Evolutionary conservation across 148 eudicot species (phyloP), one percentile per base, ranked within the genome.

Genomic region (Polygonum maritimum): DNA sequence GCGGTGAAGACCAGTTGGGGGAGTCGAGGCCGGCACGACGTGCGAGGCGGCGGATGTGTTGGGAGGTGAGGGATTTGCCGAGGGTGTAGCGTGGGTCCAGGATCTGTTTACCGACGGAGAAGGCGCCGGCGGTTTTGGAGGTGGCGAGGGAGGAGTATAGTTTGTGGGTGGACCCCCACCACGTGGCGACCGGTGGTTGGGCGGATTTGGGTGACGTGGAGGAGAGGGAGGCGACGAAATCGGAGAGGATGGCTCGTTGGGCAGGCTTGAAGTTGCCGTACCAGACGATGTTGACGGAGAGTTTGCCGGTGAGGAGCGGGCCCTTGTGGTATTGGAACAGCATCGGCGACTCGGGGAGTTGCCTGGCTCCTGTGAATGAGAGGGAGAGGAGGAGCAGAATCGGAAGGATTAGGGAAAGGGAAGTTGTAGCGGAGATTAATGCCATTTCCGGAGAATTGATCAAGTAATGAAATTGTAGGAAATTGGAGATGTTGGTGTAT

Each of bases 251-350:
- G 48, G 83, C 81, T 3, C 83, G 78, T 52, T 86, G 89, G 7
- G 82, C 16, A 0, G 89, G 80, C 47, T 48, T 70, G 80, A 86
- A 86, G 10, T 77, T 78, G 11, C 89, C 89, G 76, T 86, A 86
- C 85, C 84, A 86, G 5, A 86, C 79, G 0, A 86, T 81, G 16
- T 84, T 86, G 35, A 86, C 78, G 39, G 85, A 26, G 26, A 84
- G 79, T 18, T 77, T 75, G 12, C 89, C 87, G 47, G 83, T 45
- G 19, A 86, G 76, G 71, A 84, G 89, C 9, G 82, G 84, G 78
- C 87, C 87, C 5, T 67, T 65, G 80, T 84, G 87, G 87, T 86
- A 86, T 41, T 84, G 40, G 1, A 86, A 74, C 2, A 22, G 39
- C 69, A 62, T 62, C 7, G 8, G 7, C 12, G n/a, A n/a, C n/a